These are phyloP conservation scores for Mortierella sp. DNA, from an alignment of 371 early-diverging fungal genomes.

Conservation along the genomic window DNA sequence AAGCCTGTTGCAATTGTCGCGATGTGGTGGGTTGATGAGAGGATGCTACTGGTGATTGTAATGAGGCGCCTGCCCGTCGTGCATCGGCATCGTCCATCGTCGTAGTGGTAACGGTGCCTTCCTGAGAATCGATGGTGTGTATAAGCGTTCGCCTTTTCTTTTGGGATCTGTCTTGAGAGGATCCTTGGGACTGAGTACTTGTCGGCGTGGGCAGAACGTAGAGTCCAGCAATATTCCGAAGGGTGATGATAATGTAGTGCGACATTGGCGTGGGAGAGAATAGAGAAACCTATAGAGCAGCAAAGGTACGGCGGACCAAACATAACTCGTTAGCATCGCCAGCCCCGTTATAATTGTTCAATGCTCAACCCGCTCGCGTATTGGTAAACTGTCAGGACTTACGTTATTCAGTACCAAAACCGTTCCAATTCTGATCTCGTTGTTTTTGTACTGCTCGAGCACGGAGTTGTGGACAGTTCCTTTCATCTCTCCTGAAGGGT, in stretches of 20 bases:
- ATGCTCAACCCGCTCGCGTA: neutral
- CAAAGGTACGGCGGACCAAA: neutral
- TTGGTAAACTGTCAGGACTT: neutral
- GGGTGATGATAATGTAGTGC: conserved; percentile 48
- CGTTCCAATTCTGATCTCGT: conserved; percentile 49
- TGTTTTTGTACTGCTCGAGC: conserved; percentile 51
- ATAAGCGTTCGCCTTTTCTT: conserved; percentile 4
- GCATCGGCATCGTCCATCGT: neutral
- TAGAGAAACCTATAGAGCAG: conserved; percentile 30
- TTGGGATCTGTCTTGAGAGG: conserved; percentile 44
- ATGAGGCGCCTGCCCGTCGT: neutral
- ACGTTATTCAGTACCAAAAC: conserved; percentile 43
- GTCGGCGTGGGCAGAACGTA: conserved; percentile 25
- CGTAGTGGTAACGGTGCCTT: neutral
- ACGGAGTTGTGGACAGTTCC: conserved; percentile 44
- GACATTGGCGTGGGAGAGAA: conserved; percentile 47
- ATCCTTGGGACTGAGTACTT: conserved; percentile 37
- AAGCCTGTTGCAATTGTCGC: neutral
- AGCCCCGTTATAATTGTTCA: neutral
- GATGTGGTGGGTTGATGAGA: neutral
- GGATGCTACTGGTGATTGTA: neutral
- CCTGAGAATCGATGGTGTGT: conserved; percentile 14
- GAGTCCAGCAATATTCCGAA: conserved; percentile 30
- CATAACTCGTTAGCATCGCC: neutral
- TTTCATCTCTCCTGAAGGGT: conserved; percentile 55